phyloP scores from a whole-genome alignment of 2,329 filamentous ascomycete species.

The Xylaria sp. region DNA sequence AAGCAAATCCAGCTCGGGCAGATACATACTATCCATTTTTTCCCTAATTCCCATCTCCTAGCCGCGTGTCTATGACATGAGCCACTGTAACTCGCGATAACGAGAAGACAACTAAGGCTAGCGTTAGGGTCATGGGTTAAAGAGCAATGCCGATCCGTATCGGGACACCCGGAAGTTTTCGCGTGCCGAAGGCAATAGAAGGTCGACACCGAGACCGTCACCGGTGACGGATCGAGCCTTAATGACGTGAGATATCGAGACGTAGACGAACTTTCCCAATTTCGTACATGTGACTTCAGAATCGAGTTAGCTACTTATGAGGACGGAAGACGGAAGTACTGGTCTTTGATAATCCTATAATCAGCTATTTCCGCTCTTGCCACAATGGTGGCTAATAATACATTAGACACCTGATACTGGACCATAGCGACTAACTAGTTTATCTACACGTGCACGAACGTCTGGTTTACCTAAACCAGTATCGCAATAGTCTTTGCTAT shows the following conservation, averaged over 20 bases:
- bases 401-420: background rate
- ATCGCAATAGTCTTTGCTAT: slow-evolving; percentile 8
- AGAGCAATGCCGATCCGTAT: background rate
- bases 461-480: slow-evolving; percentile 7
- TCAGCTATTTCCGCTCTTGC: background rate
- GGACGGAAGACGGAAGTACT: background rate
- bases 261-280: background rate
- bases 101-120: background rate
- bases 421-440: background rate
- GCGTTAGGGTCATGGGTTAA: slow-evolving; percentile 1
- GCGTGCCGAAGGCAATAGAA: background rate
- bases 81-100: background rate
- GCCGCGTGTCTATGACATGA: background rate
- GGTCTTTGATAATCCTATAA: background rate
- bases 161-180: background rate
- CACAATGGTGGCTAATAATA: background rate
- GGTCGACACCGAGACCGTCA: background rate
- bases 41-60: background rate
- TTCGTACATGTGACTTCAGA: background rate
- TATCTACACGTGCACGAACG: background rate
- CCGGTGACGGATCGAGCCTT: background rate
- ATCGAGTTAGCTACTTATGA: background rate
- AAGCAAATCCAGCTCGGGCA: background rate
- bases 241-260: background rate
- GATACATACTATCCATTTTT: too few species aligned